A percentile compares a stretch with the other conserved stretches of the same genome.
Conservation (phyloP, 106 monocot species). For the Dendrobium catenatum region DNA sequence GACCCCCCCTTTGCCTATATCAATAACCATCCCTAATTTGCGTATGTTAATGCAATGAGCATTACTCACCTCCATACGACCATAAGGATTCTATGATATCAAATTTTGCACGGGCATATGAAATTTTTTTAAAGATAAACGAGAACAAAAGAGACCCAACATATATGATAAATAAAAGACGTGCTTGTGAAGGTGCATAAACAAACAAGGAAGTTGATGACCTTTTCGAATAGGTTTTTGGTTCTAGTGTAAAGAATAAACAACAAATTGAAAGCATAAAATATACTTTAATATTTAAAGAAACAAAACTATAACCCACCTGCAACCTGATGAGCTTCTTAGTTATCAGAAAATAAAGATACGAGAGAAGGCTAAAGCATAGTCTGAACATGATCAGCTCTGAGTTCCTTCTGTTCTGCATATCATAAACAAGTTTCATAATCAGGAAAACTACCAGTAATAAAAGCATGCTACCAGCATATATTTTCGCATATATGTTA, state of each 20-base stretch:
- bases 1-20: too few relatives aligned
- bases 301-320: slow-evolving; percentile 29
- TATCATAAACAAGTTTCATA: not conserved
- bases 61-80: too few relatives aligned
- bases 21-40: too few relatives aligned
- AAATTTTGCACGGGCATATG: too few relatives aligned
- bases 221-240: not conserved
- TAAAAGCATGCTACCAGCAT: not conserved
- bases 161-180: too few relatives aligned
- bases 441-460: slow-evolving; percentile 10
- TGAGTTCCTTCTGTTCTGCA: slow-evolving; percentile 47
- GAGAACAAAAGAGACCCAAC: too few relatives aligned
- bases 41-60: too few relatives aligned
- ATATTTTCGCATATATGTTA: slow-evolving; percentile 13
- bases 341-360: slow-evolving; percentile 61
- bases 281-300: not conserved
- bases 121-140: too few relatives aligned
- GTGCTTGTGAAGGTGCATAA: too few relatives aligned
- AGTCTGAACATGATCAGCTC: slow-evolving; percentile 43
- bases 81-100: too few relatives aligned
- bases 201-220: too few relatives aligned
- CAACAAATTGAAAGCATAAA: not conserved
- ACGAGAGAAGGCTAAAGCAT: slow-evolving; percentile 62
- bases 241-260: not conserved
- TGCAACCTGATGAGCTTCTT: slow-evolving; percentile 63